Base-by-base conservation (phyloP, 2,329 filamentous ascomycete genomes). In the Stromatinia cepivora region DNA sequence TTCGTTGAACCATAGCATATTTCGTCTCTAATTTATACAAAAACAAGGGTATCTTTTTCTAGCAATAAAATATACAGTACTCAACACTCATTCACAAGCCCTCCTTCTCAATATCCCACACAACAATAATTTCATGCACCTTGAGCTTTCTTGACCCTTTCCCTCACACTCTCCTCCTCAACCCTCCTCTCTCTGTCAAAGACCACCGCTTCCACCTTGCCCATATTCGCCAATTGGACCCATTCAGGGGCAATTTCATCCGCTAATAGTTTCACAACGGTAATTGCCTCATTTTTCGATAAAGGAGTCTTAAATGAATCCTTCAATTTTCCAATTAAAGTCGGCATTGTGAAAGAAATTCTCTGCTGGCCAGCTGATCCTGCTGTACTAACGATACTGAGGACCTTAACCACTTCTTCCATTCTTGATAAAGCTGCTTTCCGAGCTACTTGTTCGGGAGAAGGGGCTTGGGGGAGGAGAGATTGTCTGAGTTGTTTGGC, bases 401-500 rank as follows among this genome's bases (percentile, higher is more conserved):
- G 80, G 8, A 92, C 87, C 8, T 87, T 85, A 1, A 88, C 85
- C 13, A 93, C 85, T 74, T 93, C 90, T n/a, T 85, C 83, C 0
- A 88, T 86, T 13, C 90, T 86, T 74, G 90, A 87, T 34, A 92
- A 81, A 0, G 91, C 91, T 4, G 87, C 86, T 20, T 84, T 85
- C 17, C 89, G 88, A 71, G 86, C 81, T 4, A 91, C 80, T 73
- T 88, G 84, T 25, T 82, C 84, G 31, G 84, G 82, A 0, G 85
- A 81, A 0, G 85, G 82, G 0, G 84, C 85, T 0, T 78, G 73
- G 70, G 82, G 69, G 70, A 80, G 65, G 71, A 81, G 73, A 71
- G 81, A 76, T 77, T 85, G 78, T 77, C 86, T 82, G 73, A 84
- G 79, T 73, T 91, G 87, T 81, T 94, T 94, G 67, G 85, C 83